A percentile compares a stretch with the other conserved stretches of the same genome.
Evolutionary conservation across 208 protist genomes (phyloP).

Genomic region (Trypanosoma rangeli): DNA sequence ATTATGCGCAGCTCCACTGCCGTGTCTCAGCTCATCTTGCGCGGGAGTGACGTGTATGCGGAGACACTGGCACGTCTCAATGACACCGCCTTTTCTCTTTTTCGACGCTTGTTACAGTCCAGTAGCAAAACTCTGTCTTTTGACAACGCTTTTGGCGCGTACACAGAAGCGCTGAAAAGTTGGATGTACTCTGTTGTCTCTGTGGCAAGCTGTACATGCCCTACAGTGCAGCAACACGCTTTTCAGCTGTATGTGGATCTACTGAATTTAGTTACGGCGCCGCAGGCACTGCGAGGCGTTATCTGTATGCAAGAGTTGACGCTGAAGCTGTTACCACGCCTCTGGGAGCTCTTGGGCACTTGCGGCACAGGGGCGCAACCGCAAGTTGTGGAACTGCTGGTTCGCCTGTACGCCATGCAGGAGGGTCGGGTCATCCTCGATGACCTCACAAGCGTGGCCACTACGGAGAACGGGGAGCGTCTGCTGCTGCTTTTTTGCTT

Average conservation of each 20-base stretch:
- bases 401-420: constrained; percentile 6
- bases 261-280: neutral
- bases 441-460: constrained; percentile 10
- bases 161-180: neutral
- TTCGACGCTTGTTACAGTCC: neutral
- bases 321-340: constrained; percentile 3
- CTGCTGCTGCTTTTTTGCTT: constrained; percentile 20
- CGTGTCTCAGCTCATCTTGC: neutral
- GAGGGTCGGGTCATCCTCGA: constrained; percentile 15
- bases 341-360: constrained; percentile 23
- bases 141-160: neutral
- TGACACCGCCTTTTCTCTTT: constrained; percentile 13
- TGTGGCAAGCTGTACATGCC: neutral
- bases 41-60: neutral
- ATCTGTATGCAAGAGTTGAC: constrained; percentile 4
- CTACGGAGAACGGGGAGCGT: constrained; percentile 18
- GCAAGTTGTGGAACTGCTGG: constrained; percentile 12
- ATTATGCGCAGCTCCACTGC: constrained; percentile 7
- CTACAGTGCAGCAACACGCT: constrained; percentile 5
- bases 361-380: neutral
- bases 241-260: constrained; percentile 14
- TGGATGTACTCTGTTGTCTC: constrained; percentile 14
- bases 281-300: neutral
- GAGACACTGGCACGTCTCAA: constrained; percentile 1
- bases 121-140: neutral